Conservation (phyloP, 495 filamentous ascomycete genomes). For the Xylaria palmicola region DNA sequence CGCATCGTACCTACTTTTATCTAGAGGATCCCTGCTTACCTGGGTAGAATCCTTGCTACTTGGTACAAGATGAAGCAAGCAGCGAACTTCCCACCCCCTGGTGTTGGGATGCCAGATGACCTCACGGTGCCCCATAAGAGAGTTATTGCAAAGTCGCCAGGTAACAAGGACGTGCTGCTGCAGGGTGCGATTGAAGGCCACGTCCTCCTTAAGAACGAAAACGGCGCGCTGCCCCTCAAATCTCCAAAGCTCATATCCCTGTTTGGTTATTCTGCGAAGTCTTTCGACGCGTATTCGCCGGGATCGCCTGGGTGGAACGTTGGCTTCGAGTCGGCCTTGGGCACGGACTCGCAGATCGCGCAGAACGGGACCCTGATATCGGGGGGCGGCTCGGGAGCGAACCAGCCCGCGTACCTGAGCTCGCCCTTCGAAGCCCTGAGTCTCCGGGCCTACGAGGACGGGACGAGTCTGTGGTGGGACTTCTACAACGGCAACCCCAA, state of each 20-base stretch:
- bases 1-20: neutral
- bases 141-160: constrained; percentile 48
- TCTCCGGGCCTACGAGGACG: constrained; percentile 52
- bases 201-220: constrained; percentile 63
- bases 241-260: constrained; percentile 46
- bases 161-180: constrained; percentile 39
- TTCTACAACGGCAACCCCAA: constrained; percentile 37
- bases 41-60: constrained; percentile 55
- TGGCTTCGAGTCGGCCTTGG: constrained; percentile 38
- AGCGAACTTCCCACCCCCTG: constrained; percentile 44
- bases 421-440: constrained; percentile 61
- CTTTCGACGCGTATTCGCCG: constrained; percentile 41
- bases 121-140: constrained; percentile 52
- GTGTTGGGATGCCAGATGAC: constrained; percentile 48
- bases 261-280: constrained; percentile 53
- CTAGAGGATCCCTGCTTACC: constrained; percentile 2
- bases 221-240: constrained; percentile 55
- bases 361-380: constrained; percentile 54
- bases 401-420: constrained; percentile 52
- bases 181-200: constrained; percentile 54
- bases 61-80: constrained; percentile 61
- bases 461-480: constrained; percentile 52
- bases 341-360: constrained; percentile 36
- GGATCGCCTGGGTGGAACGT: constrained; percentile 23
- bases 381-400: constrained; percentile 61